Evolutionary conservation across 2,329 filamentous ascomycete genomes (phyloP).

Genomic region (Septoria linicola): DNA sequence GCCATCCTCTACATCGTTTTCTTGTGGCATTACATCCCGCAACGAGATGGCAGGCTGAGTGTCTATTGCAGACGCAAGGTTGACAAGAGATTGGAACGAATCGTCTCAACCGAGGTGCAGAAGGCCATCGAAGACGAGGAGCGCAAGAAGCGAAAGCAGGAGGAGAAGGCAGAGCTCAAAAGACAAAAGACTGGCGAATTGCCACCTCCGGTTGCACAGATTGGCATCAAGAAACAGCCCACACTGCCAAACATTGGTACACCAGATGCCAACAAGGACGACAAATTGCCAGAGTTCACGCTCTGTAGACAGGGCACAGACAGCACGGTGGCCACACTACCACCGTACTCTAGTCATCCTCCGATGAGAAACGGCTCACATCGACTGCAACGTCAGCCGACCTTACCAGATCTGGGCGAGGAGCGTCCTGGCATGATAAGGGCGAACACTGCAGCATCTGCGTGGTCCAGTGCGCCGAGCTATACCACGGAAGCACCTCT

Average conservation of each 20-base stretch:
- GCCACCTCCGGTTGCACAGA: conserved; percentile 17
- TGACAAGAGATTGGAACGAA: conserved; percentile 77
- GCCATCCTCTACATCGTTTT: conserved; percentile 81
- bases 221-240: conserved; percentile 49
- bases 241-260: conserved; percentile 65
- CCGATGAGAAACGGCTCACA: conserved; percentile 49
- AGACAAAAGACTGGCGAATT: conserved; percentile 34
- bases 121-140: conserved; percentile 81
- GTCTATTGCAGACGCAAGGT: conserved; percentile 91
- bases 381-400: conserved; percentile 39
- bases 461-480: conserved; percentile 50
- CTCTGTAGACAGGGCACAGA: conserved; percentile 38
- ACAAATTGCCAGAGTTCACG: conserved; percentile 41
- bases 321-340: conserved; percentile 43
- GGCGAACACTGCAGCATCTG: conserved; percentile 57
- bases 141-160: conserved; percentile 52
- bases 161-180: conserved; percentile 55
- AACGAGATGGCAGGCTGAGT: conserved; percentile 72
- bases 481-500: conserved; percentile 66
- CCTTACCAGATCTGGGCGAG: conserved; percentile 43
- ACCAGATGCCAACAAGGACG: conserved; percentile 54
- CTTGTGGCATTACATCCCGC: conserved; percentile 87
- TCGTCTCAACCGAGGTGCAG: conserved; percentile 83
- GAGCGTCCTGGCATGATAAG: conserved; percentile 41
- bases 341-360: conserved; percentile 53